These are phyloP conservation scores for Aquilaria agallochum DNA, from an alignment of 441 rosid species.

Conservation along the genomic window DNA sequence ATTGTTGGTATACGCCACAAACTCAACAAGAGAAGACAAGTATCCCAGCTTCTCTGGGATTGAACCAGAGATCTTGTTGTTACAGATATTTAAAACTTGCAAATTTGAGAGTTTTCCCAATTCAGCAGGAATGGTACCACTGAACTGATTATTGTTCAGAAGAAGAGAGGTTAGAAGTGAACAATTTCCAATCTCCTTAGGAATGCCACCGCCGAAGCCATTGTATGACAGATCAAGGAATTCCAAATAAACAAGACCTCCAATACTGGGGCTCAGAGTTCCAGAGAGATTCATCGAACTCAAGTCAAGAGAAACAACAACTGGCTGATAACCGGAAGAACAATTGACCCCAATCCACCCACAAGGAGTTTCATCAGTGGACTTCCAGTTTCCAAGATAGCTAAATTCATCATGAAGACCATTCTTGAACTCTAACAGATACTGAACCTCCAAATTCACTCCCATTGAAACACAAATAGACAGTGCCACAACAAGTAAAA, in stretches of 20 bases:
- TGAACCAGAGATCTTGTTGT: slow-evolving; percentile 39
- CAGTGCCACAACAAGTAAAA: neutral
- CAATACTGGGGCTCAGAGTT: slow-evolving; percentile 43
- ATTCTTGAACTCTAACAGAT: slow-evolving; percentile 43
- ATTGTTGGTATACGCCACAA: slow-evolving; percentile 46
- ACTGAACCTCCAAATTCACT: too few species aligned
- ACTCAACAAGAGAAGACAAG: slow-evolving; percentile 36
- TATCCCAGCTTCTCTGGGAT: slow-evolving; percentile 34
- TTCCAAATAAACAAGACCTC: slow-evolving; percentile 18
- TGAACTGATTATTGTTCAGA: slow-evolving; percentile 41
- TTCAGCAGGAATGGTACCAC: slow-evolving; percentile 43
- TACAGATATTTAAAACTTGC: slow-evolving; percentile 41
- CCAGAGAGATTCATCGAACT: slow-evolving; percentile 32
- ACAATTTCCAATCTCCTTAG: slow-evolving; percentile 31
- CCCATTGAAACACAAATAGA: too few species aligned
- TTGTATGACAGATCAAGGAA: slow-evolving; percentile 19
- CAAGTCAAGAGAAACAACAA: slow-evolving; percentile 25
- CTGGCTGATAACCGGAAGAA: slow-evolving; percentile 1
- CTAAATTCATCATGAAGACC: slow-evolving; percentile 34
- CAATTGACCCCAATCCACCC: slow-evolving; percentile 49
- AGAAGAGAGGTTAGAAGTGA: slow-evolving; percentile 27
- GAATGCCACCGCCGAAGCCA: too few species aligned
- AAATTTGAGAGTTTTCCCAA: slow-evolving; percentile 27
- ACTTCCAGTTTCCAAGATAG: slow-evolving; percentile 43
- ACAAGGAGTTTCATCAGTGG: slow-evolving; percentile 38